phyloP scores from a whole-genome alignment of 2,329 filamentous ascomycete genomes.

The Ophiostoma novo-ulmi region DNA sequence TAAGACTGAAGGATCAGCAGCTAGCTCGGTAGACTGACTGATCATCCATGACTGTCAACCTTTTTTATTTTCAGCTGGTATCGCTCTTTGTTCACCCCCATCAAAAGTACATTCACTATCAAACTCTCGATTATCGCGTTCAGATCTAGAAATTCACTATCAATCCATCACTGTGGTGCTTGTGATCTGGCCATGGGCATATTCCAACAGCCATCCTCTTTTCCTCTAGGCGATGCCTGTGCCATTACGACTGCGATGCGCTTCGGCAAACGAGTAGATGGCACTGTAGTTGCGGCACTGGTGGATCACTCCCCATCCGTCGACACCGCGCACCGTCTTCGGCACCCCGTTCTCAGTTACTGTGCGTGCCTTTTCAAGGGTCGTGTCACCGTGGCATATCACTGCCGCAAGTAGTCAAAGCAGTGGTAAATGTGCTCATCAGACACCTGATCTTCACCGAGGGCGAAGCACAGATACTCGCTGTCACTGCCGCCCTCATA shows the following conservation, averaged over 20 bases:
- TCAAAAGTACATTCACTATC: background rate
- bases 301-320: background rate
- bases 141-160: background rate
- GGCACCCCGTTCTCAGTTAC: background rate
- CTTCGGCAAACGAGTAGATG: background rate
- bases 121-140: background rate
- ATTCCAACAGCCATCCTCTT: background rate
- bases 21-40: background rate
- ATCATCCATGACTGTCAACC: background rate
- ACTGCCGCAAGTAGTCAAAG: background rate
- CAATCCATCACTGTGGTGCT: background rate
- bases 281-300: background rate
- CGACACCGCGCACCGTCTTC: background rate
- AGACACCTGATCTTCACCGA: background rate
- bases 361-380: background rate
- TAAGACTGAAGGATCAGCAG: background rate
- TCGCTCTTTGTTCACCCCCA: background rate
- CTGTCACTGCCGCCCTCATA: background rate
- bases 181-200: background rate
- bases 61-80: background rate
- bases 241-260: background rate
- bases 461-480: background rate
- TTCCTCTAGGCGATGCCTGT: background rate
- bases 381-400: background rate
- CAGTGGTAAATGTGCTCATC: constrained; percentile 7